phyloP scores from a whole-genome alignment of 1,284 basidiomycete species.

The Cryptococcus floricola region DNA sequence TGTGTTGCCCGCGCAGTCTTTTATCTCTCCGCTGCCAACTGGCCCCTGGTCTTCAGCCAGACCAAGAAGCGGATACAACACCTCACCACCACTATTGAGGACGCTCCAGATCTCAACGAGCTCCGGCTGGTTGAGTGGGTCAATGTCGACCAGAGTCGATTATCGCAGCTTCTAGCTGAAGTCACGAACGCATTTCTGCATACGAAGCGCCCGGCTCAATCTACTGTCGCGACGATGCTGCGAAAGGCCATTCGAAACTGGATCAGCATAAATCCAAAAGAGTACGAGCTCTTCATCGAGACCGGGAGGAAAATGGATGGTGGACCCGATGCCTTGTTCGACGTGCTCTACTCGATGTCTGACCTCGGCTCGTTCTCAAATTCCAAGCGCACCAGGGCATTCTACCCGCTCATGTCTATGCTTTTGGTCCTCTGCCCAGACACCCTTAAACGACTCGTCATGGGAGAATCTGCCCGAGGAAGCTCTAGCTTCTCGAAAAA shows the following conservation, averaged over 20 bases:
- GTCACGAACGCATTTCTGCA: slow-evolving; percentile 77
- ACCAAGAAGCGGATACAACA: slow-evolving; percentile 64
- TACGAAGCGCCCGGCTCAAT: slow-evolving; percentile 71
- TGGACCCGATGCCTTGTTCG: slow-evolving; percentile 76
- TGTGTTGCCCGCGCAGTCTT: slow-evolving; percentile 70
- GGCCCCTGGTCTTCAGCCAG: slow-evolving; percentile 71
- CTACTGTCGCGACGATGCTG: slow-evolving; percentile 68
- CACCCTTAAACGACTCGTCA: slow-evolving; percentile 54
- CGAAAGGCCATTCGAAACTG: slow-evolving; percentile 86
- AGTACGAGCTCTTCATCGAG: slow-evolving; percentile 71
- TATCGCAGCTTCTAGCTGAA: slow-evolving; percentile 54
- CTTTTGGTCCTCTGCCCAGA: slow-evolving; percentile 76
- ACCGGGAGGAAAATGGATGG: slow-evolving; percentile 66
- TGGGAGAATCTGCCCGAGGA: slow-evolving; percentile 37
- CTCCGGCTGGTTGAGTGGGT: slow-evolving; percentile 50
- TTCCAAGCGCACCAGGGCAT: slow-evolving; percentile 50
- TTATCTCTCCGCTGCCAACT: slow-evolving; percentile 85
- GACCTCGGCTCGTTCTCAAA: slow-evolving; percentile 48
- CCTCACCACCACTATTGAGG: slow-evolving; percentile 48
- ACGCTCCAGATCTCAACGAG: slow-evolving; percentile 55
- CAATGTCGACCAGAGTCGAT: slow-evolving; percentile 46
- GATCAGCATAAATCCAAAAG: slow-evolving; percentile 75
- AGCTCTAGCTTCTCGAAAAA: slow-evolving; percentile 48
- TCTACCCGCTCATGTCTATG: slow-evolving; percentile 78
- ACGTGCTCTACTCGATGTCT: slow-evolving; percentile 62